phyloP scores from a whole-genome alignment of 768 basidiomycete species.

The Panaeolus papilionaceus region DNA sequence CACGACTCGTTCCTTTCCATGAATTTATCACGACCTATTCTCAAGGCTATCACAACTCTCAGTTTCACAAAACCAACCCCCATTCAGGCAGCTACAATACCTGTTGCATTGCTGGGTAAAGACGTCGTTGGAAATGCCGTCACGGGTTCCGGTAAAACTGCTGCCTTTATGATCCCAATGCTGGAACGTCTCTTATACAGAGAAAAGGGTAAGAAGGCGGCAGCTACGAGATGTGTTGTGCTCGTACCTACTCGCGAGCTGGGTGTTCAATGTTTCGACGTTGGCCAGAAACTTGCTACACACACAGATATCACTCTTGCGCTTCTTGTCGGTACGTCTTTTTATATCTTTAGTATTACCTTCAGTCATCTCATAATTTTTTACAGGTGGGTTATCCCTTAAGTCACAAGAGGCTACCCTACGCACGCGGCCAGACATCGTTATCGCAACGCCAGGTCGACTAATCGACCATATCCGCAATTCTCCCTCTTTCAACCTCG shows the following conservation, averaged over 20 bases:
- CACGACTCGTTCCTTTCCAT: constrained; percentile 88
- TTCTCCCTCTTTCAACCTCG: constrained; percentile 91
- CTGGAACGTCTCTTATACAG: constrained; percentile 92
- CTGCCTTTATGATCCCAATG: constrained; percentile 95
- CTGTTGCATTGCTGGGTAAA: constrained; percentile 91
- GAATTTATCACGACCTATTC: constrained; percentile 94
- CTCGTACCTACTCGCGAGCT: constrained; percentile 95
- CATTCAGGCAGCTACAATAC: constrained; percentile 94
- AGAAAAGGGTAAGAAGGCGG: constrained; percentile 86
- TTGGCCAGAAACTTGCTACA: constrained; percentile 81
- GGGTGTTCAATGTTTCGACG: constrained; percentile 95
- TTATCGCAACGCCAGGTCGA: constrained; percentile 97
- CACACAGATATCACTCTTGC: constrained; percentile 92
- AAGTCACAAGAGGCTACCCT: constrained; percentile 90
- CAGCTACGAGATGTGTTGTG: constrained; percentile 88
- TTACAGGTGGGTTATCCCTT: constrained; percentile 85
- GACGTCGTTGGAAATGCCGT: constrained; percentile 96
- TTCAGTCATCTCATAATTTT: constrained; percentile 7
- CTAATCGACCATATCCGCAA: constrained; percentile 98
- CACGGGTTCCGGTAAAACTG: constrained; percentile 98
- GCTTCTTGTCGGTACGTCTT: constrained; percentile 82
- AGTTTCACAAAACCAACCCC: constrained; percentile 89
- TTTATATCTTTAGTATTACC: constrained; percentile 1
- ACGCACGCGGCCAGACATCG: constrained; percentile 87
- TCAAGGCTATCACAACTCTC: constrained; percentile 87